Evolutionary conservation across 352 stramenopile genomes (phyloP).

Genomic region (Pythium dissotocum): DNA sequence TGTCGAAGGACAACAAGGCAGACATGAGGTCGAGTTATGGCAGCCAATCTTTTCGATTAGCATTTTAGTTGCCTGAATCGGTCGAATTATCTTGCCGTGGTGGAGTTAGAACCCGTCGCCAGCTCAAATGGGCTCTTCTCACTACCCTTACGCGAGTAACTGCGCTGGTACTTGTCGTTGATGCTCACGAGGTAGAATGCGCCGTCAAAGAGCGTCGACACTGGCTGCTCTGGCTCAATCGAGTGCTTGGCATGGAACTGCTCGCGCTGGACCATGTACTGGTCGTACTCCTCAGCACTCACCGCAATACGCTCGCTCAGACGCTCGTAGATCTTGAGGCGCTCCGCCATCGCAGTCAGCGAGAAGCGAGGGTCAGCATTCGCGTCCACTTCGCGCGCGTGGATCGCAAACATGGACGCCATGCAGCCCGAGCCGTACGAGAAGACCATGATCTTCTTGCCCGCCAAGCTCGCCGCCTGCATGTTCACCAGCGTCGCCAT

Average conservation of each 20-base stretch:
- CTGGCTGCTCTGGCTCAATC: conserved; percentile 71
- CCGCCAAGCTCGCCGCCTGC: conserved; percentile 46
- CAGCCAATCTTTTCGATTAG: too few relatives aligned
- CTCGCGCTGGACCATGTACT: conserved; percentile 90
- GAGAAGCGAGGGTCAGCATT: conserved; percentile 65
- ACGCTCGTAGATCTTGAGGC: conserved; percentile 80
- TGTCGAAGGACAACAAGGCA: too few relatives aligned
- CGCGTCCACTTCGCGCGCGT: conserved; percentile 28
- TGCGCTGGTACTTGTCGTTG: conserved; percentile 86
- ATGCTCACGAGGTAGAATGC: conserved; percentile 93
- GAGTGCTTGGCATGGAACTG: conserved; percentile 70
- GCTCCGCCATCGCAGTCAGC: conserved; percentile 84
- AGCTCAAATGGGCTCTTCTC: background rate
- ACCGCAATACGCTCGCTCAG: conserved; percentile 83
- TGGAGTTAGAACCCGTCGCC: too few relatives aligned
- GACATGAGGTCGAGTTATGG: too few relatives aligned
- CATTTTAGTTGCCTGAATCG: too few relatives aligned
- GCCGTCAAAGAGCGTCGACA: conserved; percentile 65
- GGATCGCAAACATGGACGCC: conserved; percentile 94
- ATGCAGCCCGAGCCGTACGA: conserved; percentile 97
- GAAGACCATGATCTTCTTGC: conserved; percentile 92
- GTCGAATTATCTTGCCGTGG: background rate
- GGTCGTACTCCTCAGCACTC: conserved; percentile 89
- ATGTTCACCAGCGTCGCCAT: conserved; percentile 90
- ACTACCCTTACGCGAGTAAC: conserved; percentile 71